These are phyloP conservation scores for Piper longum DNA, from an alignment of 164 flowering plant genomes.

Conservation along the genomic window DNA sequence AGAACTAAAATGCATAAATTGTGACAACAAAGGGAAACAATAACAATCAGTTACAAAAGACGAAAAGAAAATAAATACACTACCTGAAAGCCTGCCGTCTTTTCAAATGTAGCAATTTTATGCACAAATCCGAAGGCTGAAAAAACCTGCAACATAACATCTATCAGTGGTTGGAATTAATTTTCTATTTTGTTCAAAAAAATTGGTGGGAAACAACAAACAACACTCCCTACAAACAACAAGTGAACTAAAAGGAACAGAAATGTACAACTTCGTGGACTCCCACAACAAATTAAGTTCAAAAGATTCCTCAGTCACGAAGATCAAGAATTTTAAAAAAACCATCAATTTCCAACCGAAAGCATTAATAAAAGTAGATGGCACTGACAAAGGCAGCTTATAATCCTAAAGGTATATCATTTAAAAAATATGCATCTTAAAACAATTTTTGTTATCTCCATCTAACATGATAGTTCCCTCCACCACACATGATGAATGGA, in stretches of 20 bases:
- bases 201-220: not conserved
- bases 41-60: not conserved
- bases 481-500: too few relatives aligned
- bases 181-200: not conserved
- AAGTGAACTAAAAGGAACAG: not conserved
- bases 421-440: too few relatives aligned
- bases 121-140: slow-evolving; percentile 97
- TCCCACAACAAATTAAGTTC: too few relatives aligned
- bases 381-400: too few relatives aligned
- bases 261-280: too few relatives aligned
- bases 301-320: not conserved
- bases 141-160: slow-evolving; percentile 65
- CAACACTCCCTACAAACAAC: not conserved
- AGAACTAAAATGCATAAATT: not conserved
- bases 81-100: slow-evolving; percentile 98
- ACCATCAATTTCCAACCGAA: too few relatives aligned
- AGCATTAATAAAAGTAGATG: too few relatives aligned
- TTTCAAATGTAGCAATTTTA: slow-evolving; percentile 96
- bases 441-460: too few relatives aligned
- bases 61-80: not conserved
- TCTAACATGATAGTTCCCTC: too few relatives aligned
- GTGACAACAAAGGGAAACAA: not conserved
- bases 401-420: too few relatives aligned
- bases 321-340: not conserved
- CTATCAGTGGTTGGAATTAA: not conserved